These are phyloP conservation scores for Aspergillus ostianus DNA, from an alignment of 495 filamentous ascomycete genomes.

Conservation along the genomic window DNA sequence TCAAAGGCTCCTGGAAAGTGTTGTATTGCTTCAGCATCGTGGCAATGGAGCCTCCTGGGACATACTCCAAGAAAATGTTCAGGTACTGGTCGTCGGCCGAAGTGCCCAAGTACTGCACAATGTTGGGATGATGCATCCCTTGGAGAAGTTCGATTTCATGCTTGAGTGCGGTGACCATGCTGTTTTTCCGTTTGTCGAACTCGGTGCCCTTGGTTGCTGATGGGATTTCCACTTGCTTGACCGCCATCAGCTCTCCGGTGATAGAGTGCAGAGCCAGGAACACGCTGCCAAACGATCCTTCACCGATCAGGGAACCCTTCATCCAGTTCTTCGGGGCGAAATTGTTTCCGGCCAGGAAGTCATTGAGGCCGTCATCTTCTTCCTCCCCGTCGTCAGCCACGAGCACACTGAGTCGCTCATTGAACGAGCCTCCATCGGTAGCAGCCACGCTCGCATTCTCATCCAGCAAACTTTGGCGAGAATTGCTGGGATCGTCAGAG, in stretches of 20 bases:
- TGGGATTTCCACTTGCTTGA: slow-evolving; percentile 97
- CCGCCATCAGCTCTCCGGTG: slow-evolving; percentile 95
- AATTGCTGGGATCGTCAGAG: slow-evolving; percentile 72
- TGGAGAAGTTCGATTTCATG: slow-evolving; percentile 92
- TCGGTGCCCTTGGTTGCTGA: slow-evolving; percentile 72
- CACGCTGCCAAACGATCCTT: slow-evolving; percentile 95
- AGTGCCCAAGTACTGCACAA: slow-evolving; percentile 96
- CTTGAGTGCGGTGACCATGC: slow-evolving; percentile 95
- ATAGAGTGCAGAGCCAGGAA: slow-evolving; percentile 96
- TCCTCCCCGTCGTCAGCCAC: slow-evolving; percentile 82
- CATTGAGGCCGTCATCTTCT: slow-evolving; percentile 71
- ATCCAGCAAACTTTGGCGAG: slow-evolving; percentile 75
- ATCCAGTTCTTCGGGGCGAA: slow-evolving; percentile 98
- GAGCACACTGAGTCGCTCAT: slow-evolving; percentile 61
- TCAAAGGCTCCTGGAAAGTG: slow-evolving; percentile 85
- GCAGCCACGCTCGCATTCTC: slow-evolving; percentile 71
- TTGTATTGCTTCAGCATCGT: slow-evolving; percentile 99
- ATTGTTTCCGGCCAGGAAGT: slow-evolving; percentile 85
- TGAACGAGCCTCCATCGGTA: slow-evolving; percentile 63
- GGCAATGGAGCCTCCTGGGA: slow-evolving; percentile 94
- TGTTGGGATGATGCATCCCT: slow-evolving; percentile 93
- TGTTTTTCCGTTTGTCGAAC: slow-evolving; percentile 88
- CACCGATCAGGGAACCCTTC: slow-evolving; percentile 95
- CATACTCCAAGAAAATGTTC: slow-evolving; percentile 99
- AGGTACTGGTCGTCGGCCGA: slow-evolving; percentile 86